Base-by-base conservation (phyloP, 208 protist genomes). In the Crithidia mellificae region DNA sequence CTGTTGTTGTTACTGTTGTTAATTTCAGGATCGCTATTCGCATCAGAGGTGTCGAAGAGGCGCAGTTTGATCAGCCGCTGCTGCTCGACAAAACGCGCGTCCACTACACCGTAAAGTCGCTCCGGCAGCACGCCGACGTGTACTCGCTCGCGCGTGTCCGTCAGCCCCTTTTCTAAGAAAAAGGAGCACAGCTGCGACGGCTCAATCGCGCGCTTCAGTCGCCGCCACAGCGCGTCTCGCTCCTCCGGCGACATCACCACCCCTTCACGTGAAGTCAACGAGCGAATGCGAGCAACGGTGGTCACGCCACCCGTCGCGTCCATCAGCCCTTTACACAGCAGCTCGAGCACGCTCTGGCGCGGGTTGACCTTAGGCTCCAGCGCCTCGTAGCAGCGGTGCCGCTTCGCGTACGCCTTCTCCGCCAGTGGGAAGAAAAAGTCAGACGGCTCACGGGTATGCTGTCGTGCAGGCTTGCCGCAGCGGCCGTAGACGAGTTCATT, bases 361-460 rank as follows among this genome's bases (percentile, higher is more conserved):
- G 86, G 75, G 24, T 74, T 83, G 39, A 89, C 84, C 52, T 86
- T 80, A 9, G 62, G 77, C 72, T 95, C 87, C 17, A 98, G 77
- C 14, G 87, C 77, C 67, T 92, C 82, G 75, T 98, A 98, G 68
- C 85, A 96, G 54, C 87, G 83, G 74, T 97, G 91, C 39, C 94
- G 63, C 76, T 97, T 96, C 17, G 94, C 94, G 62, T 94, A 97
- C 20, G 94, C 92, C 78, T 98, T 98, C 66, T 98, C 94, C 11
- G 94, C 59, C 38, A 95, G 73, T 2, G 90, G 78, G 63, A 83
- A 94, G 36, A 95, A 86, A 38, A 91, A 77, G 44, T 87, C 82
- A 12, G 36, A 6, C 36, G 6, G 6, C 9, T 25, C 44, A 4
- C 1, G 73, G 62, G 6, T 30, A 56, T 54, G 22, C 78, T 57